phyloP scores from a whole-genome alignment of 768 basidiomycete species.

The Fomitopsis pulvina region DNA sequence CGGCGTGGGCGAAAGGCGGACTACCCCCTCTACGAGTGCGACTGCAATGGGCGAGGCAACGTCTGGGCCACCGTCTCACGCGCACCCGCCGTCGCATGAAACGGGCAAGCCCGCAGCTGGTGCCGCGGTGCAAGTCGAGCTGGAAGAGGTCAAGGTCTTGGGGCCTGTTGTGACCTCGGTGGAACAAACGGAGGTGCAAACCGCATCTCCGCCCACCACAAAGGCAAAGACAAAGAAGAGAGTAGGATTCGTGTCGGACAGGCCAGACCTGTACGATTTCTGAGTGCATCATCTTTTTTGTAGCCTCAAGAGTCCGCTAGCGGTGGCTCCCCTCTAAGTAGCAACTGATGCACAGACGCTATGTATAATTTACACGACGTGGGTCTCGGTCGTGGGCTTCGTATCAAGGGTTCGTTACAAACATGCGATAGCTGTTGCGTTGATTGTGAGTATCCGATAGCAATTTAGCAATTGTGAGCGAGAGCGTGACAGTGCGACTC shows the following conservation, averaged over 20 bases:
- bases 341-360: too few species aligned
- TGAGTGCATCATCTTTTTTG: slow-evolving; percentile 18
- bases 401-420: too few species aligned
- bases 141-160: slow-evolving; percentile 29
- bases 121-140: slow-evolving; percentile 37
- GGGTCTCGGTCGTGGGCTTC: too few species aligned
- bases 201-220: slow-evolving; percentile 27
- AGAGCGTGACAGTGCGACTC: background rate
- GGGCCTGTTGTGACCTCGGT: background rate
- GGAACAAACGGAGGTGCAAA: slow-evolving; percentile 6
- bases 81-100: background rate
- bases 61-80: background rate
- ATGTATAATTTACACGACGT: too few species aligned
- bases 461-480: background rate
- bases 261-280: slow-evolving; percentile 71
- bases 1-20: slow-evolving; percentile 73
- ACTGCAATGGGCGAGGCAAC: slow-evolving; percentile 15
- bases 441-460: background rate
- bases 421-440: background rate
- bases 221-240: slow-evolving; percentile 55
- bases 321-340: too few species aligned
- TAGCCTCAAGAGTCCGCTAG: too few species aligned
- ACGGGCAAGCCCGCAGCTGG: slow-evolving; percentile 10
- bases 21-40: slow-evolving; percentile 37
- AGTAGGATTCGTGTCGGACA: slow-evolving; percentile 63